Evolutionary conservation across 371 early-diverging fungal species (phyloP), one percentile per base, ranked within the genome.

Genomic region (Syncephalastrum monosporum): DNA sequence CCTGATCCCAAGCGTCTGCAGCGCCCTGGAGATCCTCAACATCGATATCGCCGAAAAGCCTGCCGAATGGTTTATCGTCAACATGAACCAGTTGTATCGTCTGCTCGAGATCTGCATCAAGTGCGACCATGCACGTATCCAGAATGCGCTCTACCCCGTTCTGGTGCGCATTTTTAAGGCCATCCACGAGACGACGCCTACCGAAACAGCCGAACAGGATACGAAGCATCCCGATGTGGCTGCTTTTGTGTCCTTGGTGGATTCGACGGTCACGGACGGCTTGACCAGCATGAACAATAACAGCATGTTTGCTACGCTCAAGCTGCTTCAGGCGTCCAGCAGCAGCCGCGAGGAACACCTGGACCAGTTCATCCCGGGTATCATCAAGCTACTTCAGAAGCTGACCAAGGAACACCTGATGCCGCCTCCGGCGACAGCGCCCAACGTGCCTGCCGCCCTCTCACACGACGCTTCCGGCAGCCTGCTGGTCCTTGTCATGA

Each of bases 351-450:
- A 84, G 56, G 91, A 89, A 47, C 79, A 81, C 15, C 67, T 92
- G 47, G 89, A 92, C 72, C 75, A 66, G 46, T 84, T 84, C 57
- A 79, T 94, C 3, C 82, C 90, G 17, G 88, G 86, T 21, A 66
- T 98, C 46, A 84, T 92, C 68, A 91, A 92, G 63, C 70, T 93
- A 15, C 75, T 97, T 1, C 88, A 89, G 59, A 89, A 89, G 64
- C 72, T 95, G 45, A 87, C 90, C 23, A 93, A 90, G 63, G 96
- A 95, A 29, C 87, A 90, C 56, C 71, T 82, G 15, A 62, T 77
- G 13, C 66, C 80, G 1, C 49, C 63, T 3, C 44, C 29, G 4
- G 51, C 50, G 25, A 49, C 66, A 10, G 73, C 69, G 3, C 60
- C 68, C n/a, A 33, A 33, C 12, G 38, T 33, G 2, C 38, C 38